Evolutionary conservation across 192 early-diverging fungal genomes (phyloP).

Genomic region (Dissophora globulifera): DNA sequence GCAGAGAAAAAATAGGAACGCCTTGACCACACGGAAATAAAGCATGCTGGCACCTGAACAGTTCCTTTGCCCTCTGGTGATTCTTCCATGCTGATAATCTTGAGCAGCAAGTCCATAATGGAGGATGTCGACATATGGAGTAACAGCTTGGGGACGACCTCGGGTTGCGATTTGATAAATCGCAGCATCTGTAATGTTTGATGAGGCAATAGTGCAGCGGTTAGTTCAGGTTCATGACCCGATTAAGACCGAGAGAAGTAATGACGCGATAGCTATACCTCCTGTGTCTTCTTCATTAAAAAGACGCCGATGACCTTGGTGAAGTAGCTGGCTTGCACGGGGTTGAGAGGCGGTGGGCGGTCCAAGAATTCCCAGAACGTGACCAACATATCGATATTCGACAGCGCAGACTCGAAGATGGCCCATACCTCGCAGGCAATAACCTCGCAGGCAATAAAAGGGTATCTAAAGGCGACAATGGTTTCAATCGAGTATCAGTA

Average conservation of each 20-base stretch:
- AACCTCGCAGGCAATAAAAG: constrained; percentile 86
- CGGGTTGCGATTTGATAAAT: constrained; percentile 82
- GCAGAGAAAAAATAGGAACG: neutral
- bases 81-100: constrained; percentile 93
- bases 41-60: constrained; percentile 71
- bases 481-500: neutral
- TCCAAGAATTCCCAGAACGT: constrained; percentile 90
- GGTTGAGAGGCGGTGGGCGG: constrained; percentile 75
- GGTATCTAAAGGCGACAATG: constrained; percentile 68
- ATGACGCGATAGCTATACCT: no score
- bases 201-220: no score
- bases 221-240: no score
- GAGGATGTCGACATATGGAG: constrained; percentile 87
- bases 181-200: constrained; percentile 74
- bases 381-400: constrained; percentile 77
- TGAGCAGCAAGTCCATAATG: constrained; percentile 91
- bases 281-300: constrained; percentile 87
- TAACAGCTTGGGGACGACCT: constrained; percentile 82
- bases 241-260: no score
- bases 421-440: constrained; percentile 81
- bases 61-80: constrained; percentile 85
- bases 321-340: constrained; percentile 90
- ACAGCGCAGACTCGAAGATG: constrained; percentile 78
- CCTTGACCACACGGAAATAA: neutral
- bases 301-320: constrained; percentile 89